phyloP scores from a whole-genome alignment of 805 yeast genomes.

The Yarrowia keelungensis region DNA sequence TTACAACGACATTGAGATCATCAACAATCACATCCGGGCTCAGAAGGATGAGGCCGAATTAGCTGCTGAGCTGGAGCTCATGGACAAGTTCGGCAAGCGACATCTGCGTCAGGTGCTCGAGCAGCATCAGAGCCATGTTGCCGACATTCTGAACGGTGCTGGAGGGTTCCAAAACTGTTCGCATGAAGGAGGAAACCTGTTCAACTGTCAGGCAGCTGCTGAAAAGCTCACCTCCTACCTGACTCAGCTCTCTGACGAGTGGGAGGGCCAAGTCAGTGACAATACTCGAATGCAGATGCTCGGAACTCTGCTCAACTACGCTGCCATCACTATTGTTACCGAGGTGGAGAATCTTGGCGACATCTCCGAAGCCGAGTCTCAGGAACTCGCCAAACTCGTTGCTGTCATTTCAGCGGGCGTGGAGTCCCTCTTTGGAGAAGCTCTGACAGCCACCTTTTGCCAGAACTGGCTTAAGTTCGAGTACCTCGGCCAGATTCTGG shows the following conservation, averaged over 20 bases:
- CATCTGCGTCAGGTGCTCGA: slow-evolving; percentile 38
- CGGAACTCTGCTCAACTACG: slow-evolving; percentile 45
- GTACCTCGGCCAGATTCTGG: slow-evolving; percentile 48
- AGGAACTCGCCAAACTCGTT: slow-evolving; percentile 42
- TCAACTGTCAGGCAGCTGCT: slow-evolving; percentile 42
- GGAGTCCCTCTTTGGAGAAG: slow-evolving; percentile 1
- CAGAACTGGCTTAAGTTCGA: slow-evolving; percentile 53
- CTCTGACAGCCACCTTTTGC: slow-evolving; percentile 45
- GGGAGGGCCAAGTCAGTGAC: slow-evolving; percentile 38
- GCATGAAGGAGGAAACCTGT: slow-evolving; percentile 39
- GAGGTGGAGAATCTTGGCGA: slow-evolving; percentile 44
- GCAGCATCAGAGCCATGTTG: slow-evolving; percentile 23
- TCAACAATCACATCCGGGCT: slow-evolving; percentile 10
- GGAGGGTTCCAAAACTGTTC: slow-evolving; percentile 43
- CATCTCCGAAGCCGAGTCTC: slow-evolving; percentile 47
- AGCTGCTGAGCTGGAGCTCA: slow-evolving; percentile 23
- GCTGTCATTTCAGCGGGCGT: slow-evolving; percentile 30
- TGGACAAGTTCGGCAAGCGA: slow-evolving; percentile 39
- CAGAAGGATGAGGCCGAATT: slow-evolving; percentile 42
- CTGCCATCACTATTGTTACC: slow-evolving; percentile 43
- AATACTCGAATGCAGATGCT: slow-evolving; percentile 38
- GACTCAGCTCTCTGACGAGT: slow-evolving; percentile 30
- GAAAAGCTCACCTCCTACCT: slow-evolving; percentile 40
- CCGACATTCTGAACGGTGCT: slow-evolving; percentile 40
- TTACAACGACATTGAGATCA: slow-evolving; percentile 36